Base-by-base conservation (phyloP, 768 basidiomycete genomes). In the Glaciozyma martinii region DNA sequence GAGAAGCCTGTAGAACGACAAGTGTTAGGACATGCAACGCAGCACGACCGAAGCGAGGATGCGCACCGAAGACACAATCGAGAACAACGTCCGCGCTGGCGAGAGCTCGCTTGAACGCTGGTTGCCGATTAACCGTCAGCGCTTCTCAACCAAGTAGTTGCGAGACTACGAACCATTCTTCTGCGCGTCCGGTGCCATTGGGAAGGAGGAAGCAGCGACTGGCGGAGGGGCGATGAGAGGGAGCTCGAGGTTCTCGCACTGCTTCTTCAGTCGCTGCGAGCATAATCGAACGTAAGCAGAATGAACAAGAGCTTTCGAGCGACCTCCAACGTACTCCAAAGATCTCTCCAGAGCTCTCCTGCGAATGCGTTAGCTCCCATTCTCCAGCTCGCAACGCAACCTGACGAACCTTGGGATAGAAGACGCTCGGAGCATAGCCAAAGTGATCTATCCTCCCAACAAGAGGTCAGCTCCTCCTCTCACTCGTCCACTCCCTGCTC, bases 341-440 rank as follows among this genome's bases (percentile, higher is more conserved):
- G 65, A 93, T 88, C 40, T 95, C 93, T 75, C 97, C 97, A 3
- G 85, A 85, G 0, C 92, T 92, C 15, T 89, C 88, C 89, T 91
- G 70, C 23, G 33, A 12, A 23, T 29, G 32, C 8, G 53, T 59
- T 23, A 46, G 30, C 32, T 21, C 23, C 32, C 13, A n/a, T n/a
- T 23, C 23, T n/a, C 29, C n/a, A n/a, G 19, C 19, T 56, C 57
- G 16, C 5, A 33, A 27, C 19, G 42, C 55, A 66, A 25, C 68
- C 18, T 4, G 25, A 5, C 68, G 21, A 10, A 88, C 90, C 83
- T 98, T 98, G 8, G 95, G 95, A 81, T 94, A 86, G 77, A 90
- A 97, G 23, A 99, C 82, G 0, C 83, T 88, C 0, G 93, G 89
- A 52, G 82, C 79, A 75, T 95, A 98, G 5, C 90, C 90, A 76